Evolutionary conservation across 2,329 filamentous ascomycete species (phyloP).

Genomic region (Xylaria sp.): DNA sequence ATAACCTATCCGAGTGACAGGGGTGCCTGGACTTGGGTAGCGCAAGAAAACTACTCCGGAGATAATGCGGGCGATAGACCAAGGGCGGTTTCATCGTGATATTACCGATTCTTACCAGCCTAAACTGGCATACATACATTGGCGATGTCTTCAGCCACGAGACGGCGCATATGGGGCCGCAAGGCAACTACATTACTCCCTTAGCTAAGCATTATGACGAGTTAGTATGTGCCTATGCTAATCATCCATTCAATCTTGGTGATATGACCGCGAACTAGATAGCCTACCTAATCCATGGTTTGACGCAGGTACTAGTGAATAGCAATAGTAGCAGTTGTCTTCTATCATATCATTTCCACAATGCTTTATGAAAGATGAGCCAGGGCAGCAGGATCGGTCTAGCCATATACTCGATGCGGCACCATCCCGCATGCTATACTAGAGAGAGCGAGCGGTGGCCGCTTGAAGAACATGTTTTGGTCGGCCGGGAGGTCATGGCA

Average conservation of each 20-base stretch:
- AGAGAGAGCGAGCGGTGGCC: slow-evolving; percentile 17
- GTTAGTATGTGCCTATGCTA: not conserved
- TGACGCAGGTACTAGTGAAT: not conserved
- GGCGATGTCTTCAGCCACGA: not conserved
- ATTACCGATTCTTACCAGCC: slow-evolving; percentile 1
- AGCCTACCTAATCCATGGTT: not conserved
- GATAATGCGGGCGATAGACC: slow-evolving; percentile 18
- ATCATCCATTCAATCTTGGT: not conserved
- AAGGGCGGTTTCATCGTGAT: slow-evolving; percentile 16
- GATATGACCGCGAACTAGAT: not conserved
- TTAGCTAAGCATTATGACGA: not conserved
- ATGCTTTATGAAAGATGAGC: not conserved
- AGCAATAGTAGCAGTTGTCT: not conserved
- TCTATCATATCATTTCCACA: slow-evolving; percentile 22
- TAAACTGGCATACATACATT: not conserved
- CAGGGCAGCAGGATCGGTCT: slow-evolving; percentile 8
- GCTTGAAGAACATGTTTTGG: slow-evolving; percentile 27
- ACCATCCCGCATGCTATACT: not conserved
- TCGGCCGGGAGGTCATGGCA: slow-evolving; percentile 37
- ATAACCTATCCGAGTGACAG: slow-evolving; percentile 15
- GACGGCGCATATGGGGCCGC: slow-evolving; percentile 1
- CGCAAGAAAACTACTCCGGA: slow-evolving; percentile 11
- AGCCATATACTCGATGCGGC: not conserved
- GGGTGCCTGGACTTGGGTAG: slow-evolving; percentile 5
- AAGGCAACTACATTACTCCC: not conserved